phyloP scores from a whole-genome alignment of 179 eudicot genomes.

The Spinacia oleracea region DNA sequence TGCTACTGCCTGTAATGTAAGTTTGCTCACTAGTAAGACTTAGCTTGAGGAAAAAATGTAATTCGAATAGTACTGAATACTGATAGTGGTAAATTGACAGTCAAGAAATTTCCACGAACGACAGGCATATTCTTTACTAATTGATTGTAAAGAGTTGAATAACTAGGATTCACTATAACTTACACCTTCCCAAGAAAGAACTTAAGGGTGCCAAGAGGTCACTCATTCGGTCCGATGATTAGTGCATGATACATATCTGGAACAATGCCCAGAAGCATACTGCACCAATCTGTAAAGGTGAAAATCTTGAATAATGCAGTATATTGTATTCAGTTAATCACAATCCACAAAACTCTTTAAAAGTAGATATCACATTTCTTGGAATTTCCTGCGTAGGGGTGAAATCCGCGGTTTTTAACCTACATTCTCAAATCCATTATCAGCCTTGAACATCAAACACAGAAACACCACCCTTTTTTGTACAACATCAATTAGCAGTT shows the following conservation, averaged over 20 bases:
- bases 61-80: not conserved
- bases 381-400: not conserved
- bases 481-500: not conserved
- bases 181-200: not conserved
- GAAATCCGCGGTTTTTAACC: not conserved
- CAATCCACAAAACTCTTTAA: not conserved
- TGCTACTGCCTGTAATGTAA: constrained; percentile 60
- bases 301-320: not conserved
- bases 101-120: not conserved
- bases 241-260: constrained; percentile 19
- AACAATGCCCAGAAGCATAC: constrained; percentile 21
- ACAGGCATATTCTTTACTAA: not conserved
- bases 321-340: not conserved
- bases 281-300: constrained; percentile 10
- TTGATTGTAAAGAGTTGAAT: not conserved
- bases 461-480: not conserved
- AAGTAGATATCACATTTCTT: not conserved
- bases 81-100: not conserved
- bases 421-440: not conserved
- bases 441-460: not conserved
- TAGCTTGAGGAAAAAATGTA: not conserved
- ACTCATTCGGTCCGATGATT: not conserved
- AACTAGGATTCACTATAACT: constrained; percentile 2
- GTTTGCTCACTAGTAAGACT: constrained; percentile 12
- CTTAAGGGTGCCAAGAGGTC: constrained; percentile 8